Evolutionary conservation across 23 red algal species (phyloP), one percentile per base, ranked within the genome.

Genomic region (Cyanidioschyzon merolae): DNA sequence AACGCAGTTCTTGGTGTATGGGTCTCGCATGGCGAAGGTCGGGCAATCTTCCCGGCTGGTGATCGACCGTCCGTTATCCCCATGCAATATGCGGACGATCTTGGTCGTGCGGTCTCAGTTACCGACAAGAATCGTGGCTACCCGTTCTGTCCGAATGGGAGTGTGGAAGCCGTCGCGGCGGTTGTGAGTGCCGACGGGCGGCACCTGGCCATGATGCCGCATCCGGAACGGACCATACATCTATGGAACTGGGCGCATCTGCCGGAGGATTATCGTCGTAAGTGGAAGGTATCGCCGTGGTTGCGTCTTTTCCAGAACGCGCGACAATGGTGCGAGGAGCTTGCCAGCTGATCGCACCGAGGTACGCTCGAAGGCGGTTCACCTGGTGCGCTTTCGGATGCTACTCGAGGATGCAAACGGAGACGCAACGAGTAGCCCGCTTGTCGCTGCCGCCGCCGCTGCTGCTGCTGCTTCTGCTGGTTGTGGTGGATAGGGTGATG

Each of bases 171-270:
- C 2, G 89, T 91, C 68, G 94, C 94, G 1, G 94, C 57, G 39
- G 50, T 98, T 24, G 88, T 79, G 67, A 88, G 83, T 18, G 2
- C 74, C 38, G 83, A 98, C 58, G 94, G 94, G 41, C 77, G 94
- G 41, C 94, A 98, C 68, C 75, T 98, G 80, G 94, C 94, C 15
- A 88, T 98, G 88, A 98, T 98, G 94, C 94, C 94, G 37, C 94
- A 98, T 58, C 94, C 94, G 17, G 94, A 98, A 75, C 84, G 94
- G 38, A 85, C 88, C 35, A 79, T 89, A 24, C 83, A 85, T 29
- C 81, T 79, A 54, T 98, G 88, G 88, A 88, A 98, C 77, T 98
- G 94, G 94, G 82, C 59, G 40, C 85, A 88, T 41, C 40, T 89
- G 58, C 88, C 94, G 17, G 63, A 57, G 31, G 89, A 71, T 34